Percentiles rank a stretch among this genome's conserved stretches.
Evolutionary conservation across 805 yeast species (phyloP).

Genomic region (Wickerhamiella azyma): DNA sequence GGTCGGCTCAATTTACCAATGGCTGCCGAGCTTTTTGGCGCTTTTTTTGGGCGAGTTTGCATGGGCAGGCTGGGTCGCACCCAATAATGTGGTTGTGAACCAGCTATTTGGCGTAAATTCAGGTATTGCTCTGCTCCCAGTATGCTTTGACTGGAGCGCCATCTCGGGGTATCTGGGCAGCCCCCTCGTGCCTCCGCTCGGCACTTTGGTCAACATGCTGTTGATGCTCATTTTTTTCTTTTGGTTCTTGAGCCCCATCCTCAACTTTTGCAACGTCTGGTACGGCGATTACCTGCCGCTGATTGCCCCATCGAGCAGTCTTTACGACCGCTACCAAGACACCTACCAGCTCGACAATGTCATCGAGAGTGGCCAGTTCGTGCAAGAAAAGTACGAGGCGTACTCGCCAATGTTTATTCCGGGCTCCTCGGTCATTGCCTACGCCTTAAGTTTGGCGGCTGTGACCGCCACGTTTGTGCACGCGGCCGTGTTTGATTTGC

Average conservation of each 20-base stretch:
- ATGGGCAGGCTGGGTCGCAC: conserved; percentile 53
- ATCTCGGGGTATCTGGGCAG: conserved; percentile 42
- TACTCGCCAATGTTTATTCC: conserved; percentile 56
- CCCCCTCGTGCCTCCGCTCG: conserved; percentile 51
- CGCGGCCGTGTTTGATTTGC: conserved; percentile 43
- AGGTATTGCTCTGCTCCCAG: conserved; percentile 53
- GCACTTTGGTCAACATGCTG: conserved; percentile 32
- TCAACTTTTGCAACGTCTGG: conserved; percentile 45
- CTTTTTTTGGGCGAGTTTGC: conserved; percentile 43
- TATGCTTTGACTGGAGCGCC: conserved; percentile 59
- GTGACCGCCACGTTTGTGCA: conserved; percentile 48
- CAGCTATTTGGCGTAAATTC: conserved; percentile 48
- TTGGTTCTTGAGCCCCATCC: conserved; percentile 41
- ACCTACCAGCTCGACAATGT: conserved; percentile 39
- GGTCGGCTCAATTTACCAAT: conserved; percentile 37
- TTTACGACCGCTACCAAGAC: conserved; percentile 39
- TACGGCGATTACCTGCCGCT: conserved; percentile 48
- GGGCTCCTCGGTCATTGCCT: conserved; percentile 44
- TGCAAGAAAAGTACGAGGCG: conserved; percentile 34
- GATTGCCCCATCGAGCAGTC: conserved; percentile 27
- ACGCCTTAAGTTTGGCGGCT: conserved; percentile 51
- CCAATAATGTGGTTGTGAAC: conserved; percentile 44
- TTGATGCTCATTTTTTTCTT: conserved; percentile 37
- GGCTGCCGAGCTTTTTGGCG: conserved; percentile 49
- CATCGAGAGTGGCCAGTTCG: conserved; percentile 31